Conservation (phyloP, 169 alveolate genomes). For the Plasmodium berghei region DNA sequence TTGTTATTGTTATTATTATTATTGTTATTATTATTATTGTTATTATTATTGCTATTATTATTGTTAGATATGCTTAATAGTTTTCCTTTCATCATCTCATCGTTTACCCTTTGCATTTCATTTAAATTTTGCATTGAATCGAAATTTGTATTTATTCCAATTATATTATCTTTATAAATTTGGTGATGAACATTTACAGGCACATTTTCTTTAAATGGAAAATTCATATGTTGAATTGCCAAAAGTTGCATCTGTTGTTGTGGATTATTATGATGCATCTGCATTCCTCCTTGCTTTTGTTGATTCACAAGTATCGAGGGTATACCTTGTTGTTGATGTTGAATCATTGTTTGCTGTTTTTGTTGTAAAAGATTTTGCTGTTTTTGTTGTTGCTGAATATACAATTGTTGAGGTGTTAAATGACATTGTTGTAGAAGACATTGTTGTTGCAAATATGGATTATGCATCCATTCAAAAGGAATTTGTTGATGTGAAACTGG, state of each 20-base stretch:
- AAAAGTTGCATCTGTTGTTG: slow-evolving; percentile 15
- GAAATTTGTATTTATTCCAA: slow-evolving; percentile 24
- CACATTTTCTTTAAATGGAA: slow-evolving; percentile 10
- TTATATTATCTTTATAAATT: slow-evolving; percentile 27
- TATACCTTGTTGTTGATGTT: slow-evolving; percentile 27
- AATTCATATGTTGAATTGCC: slow-evolving; percentile 6
- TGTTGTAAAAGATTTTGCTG: slow-evolving; percentile 5
- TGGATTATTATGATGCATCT: slow-evolving; percentile 12
- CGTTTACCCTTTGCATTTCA: slow-evolving; percentile 57
- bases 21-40: neutral
- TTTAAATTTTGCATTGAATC: slow-evolving; percentile 44
- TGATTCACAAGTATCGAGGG: slow-evolving; percentile 10
- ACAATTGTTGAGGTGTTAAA: neutral
- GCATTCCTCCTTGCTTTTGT: slow-evolving; percentile 32
- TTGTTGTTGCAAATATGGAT: slow-evolving; percentile 70
- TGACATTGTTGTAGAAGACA: slow-evolving; percentile 37
- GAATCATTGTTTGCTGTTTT: slow-evolving; percentile 1
- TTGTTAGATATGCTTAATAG: neutral
- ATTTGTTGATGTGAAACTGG: slow-evolving; percentile 24
- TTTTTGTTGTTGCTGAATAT: slow-evolving; percentile 4
- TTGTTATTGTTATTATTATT: too few relatives aligned
- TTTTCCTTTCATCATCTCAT: neutral
- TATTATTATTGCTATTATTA: neutral
- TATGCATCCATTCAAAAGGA: slow-evolving; percentile 49
- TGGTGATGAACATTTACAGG: slow-evolving; percentile 8